phyloP scores from a whole-genome alignment of 1,284 basidiomycete species.

The Kwoniella shivajii region DNA sequence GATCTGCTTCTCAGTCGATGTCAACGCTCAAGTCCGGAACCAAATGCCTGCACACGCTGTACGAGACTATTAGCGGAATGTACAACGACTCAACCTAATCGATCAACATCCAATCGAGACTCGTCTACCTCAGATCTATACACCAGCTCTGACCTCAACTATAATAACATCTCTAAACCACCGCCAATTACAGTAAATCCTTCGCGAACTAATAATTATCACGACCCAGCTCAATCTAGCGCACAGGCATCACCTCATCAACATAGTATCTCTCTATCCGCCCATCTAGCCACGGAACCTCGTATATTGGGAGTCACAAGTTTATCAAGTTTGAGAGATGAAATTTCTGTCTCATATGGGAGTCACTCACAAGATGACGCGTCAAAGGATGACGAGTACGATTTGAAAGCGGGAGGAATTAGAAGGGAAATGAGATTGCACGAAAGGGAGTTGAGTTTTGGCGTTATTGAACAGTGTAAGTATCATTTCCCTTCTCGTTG shows the following conservation, averaged over 20 bases:
- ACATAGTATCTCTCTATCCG: not conserved
- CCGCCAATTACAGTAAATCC: too few species aligned
- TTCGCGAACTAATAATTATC: too few species aligned
- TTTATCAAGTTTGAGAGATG: conserved; percentile 5
- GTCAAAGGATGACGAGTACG: not conserved
- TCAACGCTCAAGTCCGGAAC: not conserved
- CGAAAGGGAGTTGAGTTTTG: conserved; percentile 2
- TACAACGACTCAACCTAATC: conserved; percentile 1
- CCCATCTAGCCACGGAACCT: conserved; percentile 5
- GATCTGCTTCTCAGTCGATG: not conserved
- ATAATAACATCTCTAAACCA: too few species aligned
- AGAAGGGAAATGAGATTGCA: not conserved
- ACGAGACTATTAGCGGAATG: not conserved
- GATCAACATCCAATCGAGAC: not conserved
- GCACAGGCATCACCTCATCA: not conserved
- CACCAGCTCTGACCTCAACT: not conserved
- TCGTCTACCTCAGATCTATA: not conserved
- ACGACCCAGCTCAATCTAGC: not conserved
- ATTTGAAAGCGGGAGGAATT: not conserved
- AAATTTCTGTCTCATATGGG: conserved; percentile 3
- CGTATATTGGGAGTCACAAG: conserved; percentile 3
- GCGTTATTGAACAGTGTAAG: conserved; percentile 2
- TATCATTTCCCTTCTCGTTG: not conserved
- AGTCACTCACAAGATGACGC: not conserved
- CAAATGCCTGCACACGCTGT: conserved; percentile 1